Conservation (phyloP, 140 eudicot species). For the Flaveria floridana region DNA sequence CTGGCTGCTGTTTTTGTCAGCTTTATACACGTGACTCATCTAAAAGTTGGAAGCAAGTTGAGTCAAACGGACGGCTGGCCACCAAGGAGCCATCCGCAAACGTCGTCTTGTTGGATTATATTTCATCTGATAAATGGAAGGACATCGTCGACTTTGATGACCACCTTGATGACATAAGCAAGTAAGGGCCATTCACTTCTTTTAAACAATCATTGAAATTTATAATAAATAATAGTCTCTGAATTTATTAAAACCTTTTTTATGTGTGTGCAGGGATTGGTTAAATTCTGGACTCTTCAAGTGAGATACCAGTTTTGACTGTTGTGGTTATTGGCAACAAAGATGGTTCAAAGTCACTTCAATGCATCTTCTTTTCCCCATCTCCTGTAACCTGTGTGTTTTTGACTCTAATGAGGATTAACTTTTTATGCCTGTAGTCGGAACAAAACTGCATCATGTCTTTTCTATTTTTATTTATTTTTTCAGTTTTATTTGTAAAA, state of each 20-base stretch:
- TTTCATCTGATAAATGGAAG: constrained; percentile 67
- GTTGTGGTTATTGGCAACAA: constrained; percentile 20
- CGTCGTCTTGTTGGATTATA: constrained; percentile 59
- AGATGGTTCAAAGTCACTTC: constrained; percentile 27
- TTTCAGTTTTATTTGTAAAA: not conserved
- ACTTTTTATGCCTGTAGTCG: constrained; percentile 27
- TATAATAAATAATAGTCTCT: not conserved
- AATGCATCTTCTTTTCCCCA: constrained; percentile 13
- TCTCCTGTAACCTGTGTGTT: constrained; percentile 35
- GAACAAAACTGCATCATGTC: constrained; percentile 20
- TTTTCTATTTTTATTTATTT: not conserved
- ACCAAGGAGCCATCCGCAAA: constrained; percentile 88
- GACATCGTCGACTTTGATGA: constrained; percentile 84
- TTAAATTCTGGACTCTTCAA: constrained; percentile 69
- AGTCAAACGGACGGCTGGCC: constrained; percentile 53
- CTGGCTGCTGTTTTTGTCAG: constrained; percentile 33
- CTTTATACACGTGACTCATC: constrained; percentile 76
- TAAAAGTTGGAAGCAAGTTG: constrained; percentile 71
- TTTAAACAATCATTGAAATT: not conserved
- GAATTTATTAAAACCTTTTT: not conserved
- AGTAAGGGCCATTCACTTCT: constrained; percentile 39
- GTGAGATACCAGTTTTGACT: constrained; percentile 30
- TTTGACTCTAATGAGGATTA: constrained; percentile 28
- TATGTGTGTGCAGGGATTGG: constrained; percentile 73
- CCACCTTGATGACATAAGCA: constrained; percentile 94